Base-by-base conservation (phyloP, 345 rosid genomes). In the Draba incana region DNA sequence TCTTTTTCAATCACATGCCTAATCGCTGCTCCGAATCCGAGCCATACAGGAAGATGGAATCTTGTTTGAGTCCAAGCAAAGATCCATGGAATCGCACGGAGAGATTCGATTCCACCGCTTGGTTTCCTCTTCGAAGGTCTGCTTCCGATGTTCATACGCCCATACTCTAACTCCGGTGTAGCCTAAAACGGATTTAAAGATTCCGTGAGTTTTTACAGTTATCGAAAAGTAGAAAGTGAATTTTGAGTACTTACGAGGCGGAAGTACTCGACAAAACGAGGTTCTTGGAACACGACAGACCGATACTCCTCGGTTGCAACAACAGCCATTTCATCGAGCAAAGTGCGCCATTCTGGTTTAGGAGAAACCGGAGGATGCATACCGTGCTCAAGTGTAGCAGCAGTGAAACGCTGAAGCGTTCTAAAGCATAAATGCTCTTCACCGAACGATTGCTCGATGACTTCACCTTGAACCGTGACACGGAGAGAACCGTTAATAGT, bases 61-160 rank as follows among this genome's bases (percentile, higher is more conserved):
- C 99, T 84, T 14, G 99, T 95, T 59, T 95, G 99, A 0, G 99
- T 92, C 99, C 99, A 95, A 9, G 99, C 99, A 83, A 95, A 95
- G 69, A 95, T 92, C 99, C 99, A 95, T 2, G 99, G 99, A 66
- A 95, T 95, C 14, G 99, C 99, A 71, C 99, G 97, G 10, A 95
- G 97, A 45, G 98, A 89, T 79, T 92, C 99, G 2, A 95, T 95
- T 23, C 99, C 99, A 2, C 98, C 98, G 25, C 98, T 92, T 56
- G 97, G 97, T 75, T 89, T 95, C 63, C 98, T 45, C 81, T 92
- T 95, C 4, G 99, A 84, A 62, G 99, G 98, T 57, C 98, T 88
- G 65, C 99, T 95, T 68, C 99, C 99, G 4, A 95, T 95, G 84
- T 95, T 95, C 98, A 95, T 92, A 70, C 98, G 86, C 12, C 98